phyloP scores from a whole-genome alignment of 768 basidiomycete species.

The Coprinopsis strossmayeri region DNA sequence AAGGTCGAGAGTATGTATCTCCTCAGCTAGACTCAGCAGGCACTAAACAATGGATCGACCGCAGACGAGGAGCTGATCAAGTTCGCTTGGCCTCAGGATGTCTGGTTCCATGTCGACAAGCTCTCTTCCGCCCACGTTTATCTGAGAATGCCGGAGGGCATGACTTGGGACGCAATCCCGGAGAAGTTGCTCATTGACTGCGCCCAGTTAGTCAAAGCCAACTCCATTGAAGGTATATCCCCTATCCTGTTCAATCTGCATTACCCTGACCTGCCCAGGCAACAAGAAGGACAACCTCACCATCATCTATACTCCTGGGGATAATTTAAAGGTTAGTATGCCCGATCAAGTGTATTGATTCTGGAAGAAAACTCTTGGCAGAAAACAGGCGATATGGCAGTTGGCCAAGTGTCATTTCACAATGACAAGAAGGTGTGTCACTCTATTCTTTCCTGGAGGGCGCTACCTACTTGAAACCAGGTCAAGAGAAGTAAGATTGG shows the following conservation, averaged over 20 bases:
- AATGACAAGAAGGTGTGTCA: slow-evolving; percentile 70
- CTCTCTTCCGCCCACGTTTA: slow-evolving; percentile 97
- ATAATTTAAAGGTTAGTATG: slow-evolving; percentile 84
- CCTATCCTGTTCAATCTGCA: neutral
- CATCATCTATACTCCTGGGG: slow-evolving; percentile 89
- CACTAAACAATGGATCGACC: slow-evolving; percentile 13
- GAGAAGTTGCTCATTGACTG: slow-evolving; percentile 73
- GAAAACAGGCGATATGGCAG: slow-evolving; percentile 98
- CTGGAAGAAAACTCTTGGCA: slow-evolving; percentile 24
- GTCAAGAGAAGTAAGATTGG: slow-evolving; percentile 65
- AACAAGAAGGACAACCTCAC: slow-evolving; percentile 95
- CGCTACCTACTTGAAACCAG: slow-evolving; percentile 25
- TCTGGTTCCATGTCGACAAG: slow-evolving; percentile 98
- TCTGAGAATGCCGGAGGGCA: slow-evolving; percentile 76
- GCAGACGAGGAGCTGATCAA: slow-evolving; percentile 93
- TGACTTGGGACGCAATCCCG: slow-evolving; percentile 88
- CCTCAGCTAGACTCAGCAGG: too few species aligned
- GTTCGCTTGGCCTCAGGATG: slow-evolving; percentile 83
- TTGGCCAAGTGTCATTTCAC: slow-evolving; percentile 94
- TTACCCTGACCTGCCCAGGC: slow-evolving; percentile 39
- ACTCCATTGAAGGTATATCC: slow-evolving; percentile 83
- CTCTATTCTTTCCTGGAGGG: neutral
- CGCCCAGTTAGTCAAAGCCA: slow-evolving; percentile 95
- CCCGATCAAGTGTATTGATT: too few species aligned
- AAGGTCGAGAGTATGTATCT: slow-evolving; percentile 80